Base-by-base conservation (phyloP, 192 early-diverging fungal species). In the Coemansia reversa region DNA sequence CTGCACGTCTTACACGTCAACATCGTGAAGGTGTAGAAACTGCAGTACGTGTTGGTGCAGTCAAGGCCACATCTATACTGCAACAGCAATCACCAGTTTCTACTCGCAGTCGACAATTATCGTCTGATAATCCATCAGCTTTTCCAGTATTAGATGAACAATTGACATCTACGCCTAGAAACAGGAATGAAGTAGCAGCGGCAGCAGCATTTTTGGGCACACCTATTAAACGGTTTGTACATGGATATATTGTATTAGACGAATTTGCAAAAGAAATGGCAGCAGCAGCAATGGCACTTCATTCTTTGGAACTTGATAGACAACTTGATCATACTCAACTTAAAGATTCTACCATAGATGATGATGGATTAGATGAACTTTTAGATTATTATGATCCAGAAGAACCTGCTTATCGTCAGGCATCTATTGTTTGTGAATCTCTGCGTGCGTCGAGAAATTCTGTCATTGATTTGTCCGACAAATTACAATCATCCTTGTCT, bases 201-300 rank as follows among this genome's bases (percentile, higher is more conserved):
- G 72, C 70, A 0, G 72, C 61, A 0, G 51, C 39, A 9, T 72
- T 73, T 24, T 62, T 82, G 16, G 67, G 65, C 5, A 83, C 81
- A 4, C 67, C 75, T 0, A 65, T 78, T 55, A 83, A 78, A 60
- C 75, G 81, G 4, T 87, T 87, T 63, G 84, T 87, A 6, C 73
- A 86, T 39, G 79, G 81, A 2, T 86, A 79, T 53, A 86, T 87
- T 53, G 82, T 87, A 4, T 59, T 87, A 1, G 82, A 87, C 62
- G 85, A 86, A 39, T 87, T 87, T 59, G 85, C 82, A 54, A 87
- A 87, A 62, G 86, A 87, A 61, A 69, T 87, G 58, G 85, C 85
- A 1, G 85, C 85, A 0, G 76, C 77, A 0, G 82, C 83, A 0
- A 62, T 87, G 29, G 86, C 84, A 9, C 56, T 80, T 19, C 85